Percentiles rank a stretch among this genome's conserved stretches.
These are phyloP conservation scores for Yarrowia phangngaensis DNA, from an alignment of 805 yeast species.

Conservation along the genomic window DNA sequence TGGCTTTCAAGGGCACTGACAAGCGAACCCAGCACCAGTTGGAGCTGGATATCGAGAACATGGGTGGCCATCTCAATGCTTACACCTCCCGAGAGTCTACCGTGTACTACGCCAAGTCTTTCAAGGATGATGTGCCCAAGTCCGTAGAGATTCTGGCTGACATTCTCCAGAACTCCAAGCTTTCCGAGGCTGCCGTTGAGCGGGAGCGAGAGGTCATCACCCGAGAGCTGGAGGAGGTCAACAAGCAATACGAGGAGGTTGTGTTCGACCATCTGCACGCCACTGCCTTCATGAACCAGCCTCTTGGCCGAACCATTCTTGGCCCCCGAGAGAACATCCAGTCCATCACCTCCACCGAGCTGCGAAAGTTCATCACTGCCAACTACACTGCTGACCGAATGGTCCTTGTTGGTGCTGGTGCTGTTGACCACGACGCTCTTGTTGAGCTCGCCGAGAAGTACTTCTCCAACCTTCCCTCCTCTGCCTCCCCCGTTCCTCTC, in stretches of 20 bases:
- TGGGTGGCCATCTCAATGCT: conserved; percentile 97
- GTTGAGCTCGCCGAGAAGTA: conserved; percentile 69
- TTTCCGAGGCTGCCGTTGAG: conserved; percentile 82
- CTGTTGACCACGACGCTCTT: conserved; percentile 81
- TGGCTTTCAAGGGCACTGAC: conserved; percentile 92
- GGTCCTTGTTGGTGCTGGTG: conserved; percentile 96
- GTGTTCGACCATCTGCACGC: conserved; percentile 96
- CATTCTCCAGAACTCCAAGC: conserved; percentile 77
- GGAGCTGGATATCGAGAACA: conserved; percentile 90
- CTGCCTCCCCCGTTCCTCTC: conserved; percentile 57
- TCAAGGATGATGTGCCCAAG: conserved; percentile 72
- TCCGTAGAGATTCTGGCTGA: conserved; percentile 87
- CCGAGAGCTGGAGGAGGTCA: conserved; percentile 96
- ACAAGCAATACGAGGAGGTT: conserved; percentile 97
- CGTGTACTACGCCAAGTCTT: conserved; percentile 89
- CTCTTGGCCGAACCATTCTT: conserved; percentile 90
- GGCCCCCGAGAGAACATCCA: conserved; percentile 90
- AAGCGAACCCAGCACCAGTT: conserved; percentile 73
- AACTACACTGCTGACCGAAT: conserved; percentile 95
- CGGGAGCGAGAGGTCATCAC: conserved; percentile 94
- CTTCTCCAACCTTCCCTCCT: conserved; percentile 52
- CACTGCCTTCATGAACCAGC: conserved; percentile 83
- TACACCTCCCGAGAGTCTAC: conserved; percentile 97
- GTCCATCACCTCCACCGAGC: conserved; percentile 70
- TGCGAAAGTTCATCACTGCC: conserved; percentile 70